Base-by-base conservation (phyloP, 2,329 filamentous ascomycete genomes). In the Aspergillus floridensis region DNA sequence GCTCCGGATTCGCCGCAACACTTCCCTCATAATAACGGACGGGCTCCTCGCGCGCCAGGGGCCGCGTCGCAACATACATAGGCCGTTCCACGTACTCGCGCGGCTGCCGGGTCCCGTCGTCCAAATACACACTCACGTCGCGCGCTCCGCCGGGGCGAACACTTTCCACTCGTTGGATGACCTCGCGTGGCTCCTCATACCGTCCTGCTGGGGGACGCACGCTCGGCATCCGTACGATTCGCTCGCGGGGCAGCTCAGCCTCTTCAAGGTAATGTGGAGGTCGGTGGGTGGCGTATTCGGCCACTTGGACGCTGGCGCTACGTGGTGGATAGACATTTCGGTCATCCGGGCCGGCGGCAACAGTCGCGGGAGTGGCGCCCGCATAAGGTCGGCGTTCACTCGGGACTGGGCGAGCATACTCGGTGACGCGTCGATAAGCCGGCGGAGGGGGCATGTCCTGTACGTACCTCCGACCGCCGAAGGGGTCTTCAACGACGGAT, bases 221-320 rank as follows among this genome's bases (percentile, higher is more conserved):
- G 69, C 86, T 89, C 7, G 83, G 71, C 32, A 85, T 78, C 58
- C 86, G 79, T 47, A 82, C 68, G 47, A 83, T 68, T 63, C 86
- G 85, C 58, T 87, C 84, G 38, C 81, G 77, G 3, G 82, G 76
- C 80, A 84, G 41, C 80, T 84, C 63, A 75, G 88, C 84, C 68
- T 93, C 90, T 66, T 92, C 92, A 48, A 44, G 38, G 38, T 44
- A 44, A 16, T 16, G 80, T 7, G 74, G 67, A 24, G 70, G 63
- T 44, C 68, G 76, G 16, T 72, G 72, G 32, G 70, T 63, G 29
- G 74, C 60, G 58, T 79, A 79, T 50, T 80, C 77, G 49, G 75
- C 66, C 16, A 80, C 67, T 62, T 77, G 74, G 12, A 78, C 77
- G 61, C 77, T 79, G 58, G 69, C 70, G 56, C 72, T 71, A 57